phyloP scores from a whole-genome alignment of 2,329 filamentous ascomycete species.

The Sporothrix curviconia region DNA sequence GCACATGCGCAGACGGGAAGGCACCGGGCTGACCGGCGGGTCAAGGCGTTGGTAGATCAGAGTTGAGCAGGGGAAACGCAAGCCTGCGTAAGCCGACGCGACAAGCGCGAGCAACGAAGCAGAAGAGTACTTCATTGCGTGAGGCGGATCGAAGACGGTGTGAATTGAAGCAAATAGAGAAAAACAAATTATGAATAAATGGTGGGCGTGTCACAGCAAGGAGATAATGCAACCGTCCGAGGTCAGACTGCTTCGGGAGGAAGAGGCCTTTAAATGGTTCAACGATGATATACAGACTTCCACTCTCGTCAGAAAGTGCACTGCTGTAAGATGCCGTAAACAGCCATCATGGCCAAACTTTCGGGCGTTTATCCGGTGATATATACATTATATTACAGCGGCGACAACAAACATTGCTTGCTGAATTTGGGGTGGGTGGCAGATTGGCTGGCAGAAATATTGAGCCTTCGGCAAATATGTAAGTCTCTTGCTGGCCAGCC shows the following conservation, averaged over 20 bases:
- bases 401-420: neutral
- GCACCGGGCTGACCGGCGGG: slow-evolving; percentile 22
- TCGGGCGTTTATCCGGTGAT: slow-evolving; percentile 2
- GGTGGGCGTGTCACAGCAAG: too few relatives aligned
- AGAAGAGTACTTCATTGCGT: slow-evolving; percentile 19
- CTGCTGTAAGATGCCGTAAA: too few relatives aligned
- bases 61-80: slow-evolving; percentile 26
- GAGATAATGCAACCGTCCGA: too few relatives aligned
- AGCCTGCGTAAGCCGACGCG: slow-evolving; percentile 21
- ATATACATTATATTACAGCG: neutral
- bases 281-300: too few relatives aligned
- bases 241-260: too few relatives aligned
- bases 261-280: too few relatives aligned
- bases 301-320: too few relatives aligned
- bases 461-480: neutral
- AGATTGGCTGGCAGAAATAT: neutral
- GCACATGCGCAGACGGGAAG: slow-evolving; percentile 21
- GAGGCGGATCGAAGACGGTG: too few relatives aligned
- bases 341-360: neutral
- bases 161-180: neutral
- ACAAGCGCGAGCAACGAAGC: slow-evolving; percentile 13
- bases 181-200: too few relatives aligned
- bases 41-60: slow-evolving; percentile 25
- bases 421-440: neutral
- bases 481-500: too few relatives aligned